Evolutionary conservation across 257 asterid species (phyloP).

Genomic region (Penstemon barbatus): DNA sequence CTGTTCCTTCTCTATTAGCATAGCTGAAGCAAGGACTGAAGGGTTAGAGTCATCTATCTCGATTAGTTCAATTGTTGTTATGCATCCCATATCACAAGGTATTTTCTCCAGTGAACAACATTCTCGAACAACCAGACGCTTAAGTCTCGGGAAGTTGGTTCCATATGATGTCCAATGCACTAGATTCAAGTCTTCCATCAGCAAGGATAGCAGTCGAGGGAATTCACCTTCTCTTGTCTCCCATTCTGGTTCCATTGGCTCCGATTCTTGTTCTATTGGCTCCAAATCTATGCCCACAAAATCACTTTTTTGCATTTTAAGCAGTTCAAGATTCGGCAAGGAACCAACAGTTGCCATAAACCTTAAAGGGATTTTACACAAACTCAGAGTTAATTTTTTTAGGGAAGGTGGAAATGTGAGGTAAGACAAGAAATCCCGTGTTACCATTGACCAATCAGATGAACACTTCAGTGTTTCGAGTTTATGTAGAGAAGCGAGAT

Average conservation of each 20-base stretch:
- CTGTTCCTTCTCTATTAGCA: background rate
- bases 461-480: background rate
- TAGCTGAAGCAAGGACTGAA: background rate
- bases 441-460: background rate
- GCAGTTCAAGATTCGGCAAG: conserved; percentile 1
- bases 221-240: background rate
- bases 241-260: background rate
- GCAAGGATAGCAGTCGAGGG: background rate
- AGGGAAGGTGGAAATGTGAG: conserved; percentile 7
- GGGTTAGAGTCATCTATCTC: background rate
- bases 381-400: background rate
- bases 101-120: conserved; percentile 2
- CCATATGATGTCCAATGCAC: background rate
- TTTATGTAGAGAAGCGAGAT: background rate
- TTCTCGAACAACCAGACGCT: background rate
- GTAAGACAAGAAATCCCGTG: background rate
- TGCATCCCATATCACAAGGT: background rate
- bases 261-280: background rate
- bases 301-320: background rate
- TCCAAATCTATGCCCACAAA: background rate
- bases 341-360: background rate
- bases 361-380: background rate
- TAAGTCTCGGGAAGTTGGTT: background rate
- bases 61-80: background rate
- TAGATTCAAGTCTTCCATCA: background rate